phyloP scores from a whole-genome alignment of 2,329 filamentous ascomycete species.

The Exserohilum turcica region DNA sequence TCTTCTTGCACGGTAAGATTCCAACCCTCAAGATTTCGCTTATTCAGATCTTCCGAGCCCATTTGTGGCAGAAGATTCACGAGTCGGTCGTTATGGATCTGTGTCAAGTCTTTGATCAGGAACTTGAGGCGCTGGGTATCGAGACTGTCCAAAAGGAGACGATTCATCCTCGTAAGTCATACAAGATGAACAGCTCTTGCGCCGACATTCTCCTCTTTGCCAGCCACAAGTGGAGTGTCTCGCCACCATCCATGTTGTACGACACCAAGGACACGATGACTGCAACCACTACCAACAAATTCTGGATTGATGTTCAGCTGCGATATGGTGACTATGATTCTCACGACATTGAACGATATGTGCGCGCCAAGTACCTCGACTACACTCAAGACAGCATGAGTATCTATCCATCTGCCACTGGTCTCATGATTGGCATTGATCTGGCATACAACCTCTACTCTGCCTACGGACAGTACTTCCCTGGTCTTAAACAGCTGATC shows the following conservation, averaged over 20 bases:
- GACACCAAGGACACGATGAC: conserved; percentile 97
- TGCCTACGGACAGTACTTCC: conserved; percentile 98
- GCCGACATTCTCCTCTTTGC: conserved; percentile 97
- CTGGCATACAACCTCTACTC: conserved; percentile 98
- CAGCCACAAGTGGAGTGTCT: conserved; percentile 99
- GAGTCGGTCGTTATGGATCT: conserved; percentile 99
- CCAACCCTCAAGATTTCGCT: conserved; percentile 96
- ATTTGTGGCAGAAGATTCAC: conserved; percentile 99
- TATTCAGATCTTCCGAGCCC: conserved; percentile 98
- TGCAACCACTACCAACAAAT: conserved; percentile 94
- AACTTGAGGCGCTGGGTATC: conserved; percentile 91
- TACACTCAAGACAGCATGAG: conserved; percentile 99
- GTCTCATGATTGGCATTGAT: conserved; percentile 97
- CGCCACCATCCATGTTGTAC: conserved; percentile 86
- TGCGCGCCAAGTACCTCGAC: conserved; percentile 96
- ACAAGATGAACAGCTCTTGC: conserved; percentile 99
- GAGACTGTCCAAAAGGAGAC: conserved; percentile 99
- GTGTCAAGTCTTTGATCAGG: conserved; percentile 97
- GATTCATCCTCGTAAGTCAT: conserved; percentile 97
- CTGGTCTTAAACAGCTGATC: conserved; percentile 89
- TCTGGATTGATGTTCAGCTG: conserved; percentile 97
- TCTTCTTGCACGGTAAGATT: conserved; percentile 99
- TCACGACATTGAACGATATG: conserved; percentile 97
- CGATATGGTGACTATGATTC: conserved; percentile 98
- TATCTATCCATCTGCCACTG: conserved; percentile 95